phyloP scores from a whole-genome alignment of 768 basidiomycete genomes.

The Psilocybe tampanensis region DNA sequence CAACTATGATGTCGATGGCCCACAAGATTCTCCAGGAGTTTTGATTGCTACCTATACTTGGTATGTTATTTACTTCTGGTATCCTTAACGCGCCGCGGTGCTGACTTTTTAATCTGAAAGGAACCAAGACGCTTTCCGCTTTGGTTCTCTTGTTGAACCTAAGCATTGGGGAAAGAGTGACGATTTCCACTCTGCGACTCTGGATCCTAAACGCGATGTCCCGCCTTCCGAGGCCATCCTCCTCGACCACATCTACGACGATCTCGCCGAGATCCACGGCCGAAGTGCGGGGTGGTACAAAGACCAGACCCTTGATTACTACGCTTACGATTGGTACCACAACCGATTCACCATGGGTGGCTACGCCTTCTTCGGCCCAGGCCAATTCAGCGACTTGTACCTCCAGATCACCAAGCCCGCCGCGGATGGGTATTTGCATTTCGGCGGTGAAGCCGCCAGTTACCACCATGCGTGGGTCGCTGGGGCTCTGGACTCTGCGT shows the following conservation, averaged over 20 bases:
- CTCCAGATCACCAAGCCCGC: conserved; percentile 8
- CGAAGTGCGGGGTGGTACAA: background rate
- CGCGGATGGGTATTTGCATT: conserved; percentile 8
- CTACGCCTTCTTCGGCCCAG: conserved; percentile 9
- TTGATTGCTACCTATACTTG: conserved; percentile 11
- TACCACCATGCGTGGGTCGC: conserved; percentile 13
- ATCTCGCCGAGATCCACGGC: conserved; percentile 6
- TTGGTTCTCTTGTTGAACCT: conserved; percentile 8
- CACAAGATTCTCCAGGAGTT: background rate
- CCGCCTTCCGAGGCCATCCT: background rate
- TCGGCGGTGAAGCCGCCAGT: conserved; percentile 9
- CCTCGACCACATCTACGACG: conserved; percentile 7
- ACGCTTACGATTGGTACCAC: conserved; percentile 13
- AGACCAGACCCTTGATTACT: background rate
- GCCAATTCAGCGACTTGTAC: conserved; percentile 11
- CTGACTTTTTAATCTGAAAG: background rate
- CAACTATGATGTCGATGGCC: background rate
- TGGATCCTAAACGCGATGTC: background rate
- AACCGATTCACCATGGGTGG: conserved; percentile 10
- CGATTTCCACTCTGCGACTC: background rate
- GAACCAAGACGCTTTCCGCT: conserved; percentile 11
- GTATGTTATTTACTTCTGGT: background rate
- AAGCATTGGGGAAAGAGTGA: conserved; percentile 8
- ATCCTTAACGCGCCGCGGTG: background rate
- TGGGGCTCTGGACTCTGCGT: conserved; percentile 10